Evolutionary conservation across 208 protist genomes (phyloP).

Genomic region (Tritrichomonas musculus): DNA sequence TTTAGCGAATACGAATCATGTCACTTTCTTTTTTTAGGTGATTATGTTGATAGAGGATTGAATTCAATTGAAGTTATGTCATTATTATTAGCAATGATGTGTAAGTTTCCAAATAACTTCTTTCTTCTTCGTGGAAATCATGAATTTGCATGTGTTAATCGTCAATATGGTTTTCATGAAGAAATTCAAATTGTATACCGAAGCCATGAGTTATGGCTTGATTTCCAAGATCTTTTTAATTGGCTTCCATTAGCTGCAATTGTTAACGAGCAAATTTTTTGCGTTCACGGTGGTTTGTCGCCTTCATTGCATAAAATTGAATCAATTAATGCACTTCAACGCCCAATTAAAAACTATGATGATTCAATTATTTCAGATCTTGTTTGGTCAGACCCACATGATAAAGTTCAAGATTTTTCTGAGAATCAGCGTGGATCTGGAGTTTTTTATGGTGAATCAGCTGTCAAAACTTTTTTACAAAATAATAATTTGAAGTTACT

Average conservation of each 20-base stretch:
- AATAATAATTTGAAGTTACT: neutral
- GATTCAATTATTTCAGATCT: neutral
- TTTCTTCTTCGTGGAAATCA: constrained; percentile 94
- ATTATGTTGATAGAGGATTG: constrained; percentile 98
- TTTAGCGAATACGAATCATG: neutral
- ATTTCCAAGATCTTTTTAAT: constrained; percentile 71
- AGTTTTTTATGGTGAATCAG: neutral
- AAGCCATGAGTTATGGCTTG: constrained; percentile 56
- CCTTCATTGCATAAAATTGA: constrained; percentile 37
- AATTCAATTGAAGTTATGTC: constrained; percentile 92
- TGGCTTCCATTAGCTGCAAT: constrained; percentile 68
- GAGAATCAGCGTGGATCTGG: neutral
- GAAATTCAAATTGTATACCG: constrained; percentile 55
- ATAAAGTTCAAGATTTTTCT: neutral
- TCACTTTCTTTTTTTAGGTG: constrained; percentile 94
- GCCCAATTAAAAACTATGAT: neutral
- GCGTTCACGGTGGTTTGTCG: constrained; percentile 72
- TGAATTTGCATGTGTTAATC: constrained; percentile 89
- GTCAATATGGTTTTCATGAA: constrained; percentile 98
- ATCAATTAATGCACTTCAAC: neutral
- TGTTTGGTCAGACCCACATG: neutral
- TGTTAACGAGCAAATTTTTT: constrained; percentile 57
- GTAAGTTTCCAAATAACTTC: constrained; percentile 49
- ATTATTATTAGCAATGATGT: constrained; percentile 81
- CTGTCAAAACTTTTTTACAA: neutral